Percentiles rank a stretch among this genome's conserved stretches.
Conservation (phyloP, 176 grass and related monocot species). For the Canna indica region DNA sequence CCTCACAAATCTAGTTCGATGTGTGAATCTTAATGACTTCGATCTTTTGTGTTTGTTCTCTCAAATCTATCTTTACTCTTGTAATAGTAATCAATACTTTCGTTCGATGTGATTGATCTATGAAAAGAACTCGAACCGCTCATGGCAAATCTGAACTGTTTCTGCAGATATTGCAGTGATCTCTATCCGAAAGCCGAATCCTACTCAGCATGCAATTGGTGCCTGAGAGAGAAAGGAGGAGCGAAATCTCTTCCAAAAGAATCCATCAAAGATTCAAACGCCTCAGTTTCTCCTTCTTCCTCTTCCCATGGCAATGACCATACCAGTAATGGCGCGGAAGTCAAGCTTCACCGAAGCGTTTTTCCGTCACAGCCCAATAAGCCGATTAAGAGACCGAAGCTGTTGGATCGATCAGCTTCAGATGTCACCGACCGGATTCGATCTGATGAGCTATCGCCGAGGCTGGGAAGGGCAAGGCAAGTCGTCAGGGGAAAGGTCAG, state of each 20-base stretch:
- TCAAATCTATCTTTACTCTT: background rate
- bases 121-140: background rate
- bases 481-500: slow-evolving; percentile 38
- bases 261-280: background rate
- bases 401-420: background rate
- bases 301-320: slow-evolving; percentile 2
- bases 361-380: slow-evolving; percentile 23
- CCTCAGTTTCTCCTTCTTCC: background rate
- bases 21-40: background rate
- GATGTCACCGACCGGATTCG: slow-evolving; percentile 1
- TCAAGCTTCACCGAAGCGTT: slow-evolving; percentile 9
- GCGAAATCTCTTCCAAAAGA: background rate
- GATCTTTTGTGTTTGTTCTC: background rate
- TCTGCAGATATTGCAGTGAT: slow-evolving; percentile 57
- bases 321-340: background rate
- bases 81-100: background rate
- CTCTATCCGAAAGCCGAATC: slow-evolving; percentile 55
- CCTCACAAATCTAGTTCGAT: background rate
- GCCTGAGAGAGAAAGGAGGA: slow-evolving; percentile 40
- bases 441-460: background rate
- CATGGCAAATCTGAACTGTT: background rate
- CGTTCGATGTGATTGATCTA: background rate
- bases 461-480: slow-evolving; percentile 12
- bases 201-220: slow-evolving; percentile 86
- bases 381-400: slow-evolving; percentile 46